Conservation (phyloP, 768 basidiomycete species). For the Lepiota subincarnata region DNA sequence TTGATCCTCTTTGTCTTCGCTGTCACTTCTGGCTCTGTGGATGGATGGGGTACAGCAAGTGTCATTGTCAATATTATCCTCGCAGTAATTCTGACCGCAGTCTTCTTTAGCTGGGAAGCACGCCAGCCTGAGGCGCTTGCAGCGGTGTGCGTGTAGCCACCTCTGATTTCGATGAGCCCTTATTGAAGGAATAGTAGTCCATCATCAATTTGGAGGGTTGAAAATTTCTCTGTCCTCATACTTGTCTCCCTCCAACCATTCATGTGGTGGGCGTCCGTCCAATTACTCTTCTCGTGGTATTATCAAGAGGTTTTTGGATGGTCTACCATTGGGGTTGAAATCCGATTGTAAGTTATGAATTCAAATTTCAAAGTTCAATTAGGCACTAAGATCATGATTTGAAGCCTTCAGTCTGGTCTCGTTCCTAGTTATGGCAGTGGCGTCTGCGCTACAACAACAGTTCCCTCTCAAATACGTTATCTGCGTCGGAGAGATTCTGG, state of each 20-base stretch:
- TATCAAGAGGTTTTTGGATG: conserved; percentile 42
- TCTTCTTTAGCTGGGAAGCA: conserved; percentile 52
- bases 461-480: conserved; percentile 42
- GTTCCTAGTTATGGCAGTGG: conserved; percentile 33
- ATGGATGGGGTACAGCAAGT: conserved; percentile 43
- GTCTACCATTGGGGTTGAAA: conserved; percentile 33
- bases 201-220: conserved; percentile 38
- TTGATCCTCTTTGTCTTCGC: conserved; percentile 39
- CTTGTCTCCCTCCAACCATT: conserved; percentile 33
- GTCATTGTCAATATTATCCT: conserved; percentile 45
- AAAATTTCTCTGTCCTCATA: conserved; percentile 37
- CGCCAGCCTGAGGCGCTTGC: conserved; percentile 35
- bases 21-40: conserved; percentile 41
- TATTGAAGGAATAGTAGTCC: conserved; percentile 24
- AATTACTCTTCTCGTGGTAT: conserved; percentile 28
- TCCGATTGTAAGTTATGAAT: conserved; percentile 34
- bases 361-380: conserved; percentile 8
- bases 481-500: conserved; percentile 34
- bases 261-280: conserved; percentile 33
- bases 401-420: conserved; percentile 36
- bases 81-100: conserved; percentile 33
- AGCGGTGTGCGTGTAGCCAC: conserved; percentile 30
- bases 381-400: neutral
- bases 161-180: neutral
- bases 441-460: conserved; percentile 29